A percentile compares a stretch with the other conserved stretches of the same genome.
These are phyloP conservation scores for Euphorbia schlechtendalii DNA, from an alignment of 441 rosid species.

Conservation along the genomic window DNA sequence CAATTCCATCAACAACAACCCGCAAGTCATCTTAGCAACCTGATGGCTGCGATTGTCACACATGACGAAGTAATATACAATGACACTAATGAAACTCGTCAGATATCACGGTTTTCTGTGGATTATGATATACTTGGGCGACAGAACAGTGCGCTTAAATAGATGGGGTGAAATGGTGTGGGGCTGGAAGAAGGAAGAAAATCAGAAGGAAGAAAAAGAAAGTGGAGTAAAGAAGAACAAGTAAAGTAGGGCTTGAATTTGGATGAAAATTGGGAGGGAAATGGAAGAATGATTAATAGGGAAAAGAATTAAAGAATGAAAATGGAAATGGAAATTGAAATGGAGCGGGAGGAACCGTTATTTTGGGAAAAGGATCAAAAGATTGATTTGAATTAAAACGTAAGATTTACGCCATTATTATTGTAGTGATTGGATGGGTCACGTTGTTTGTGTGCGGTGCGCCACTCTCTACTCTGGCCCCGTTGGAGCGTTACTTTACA, in stretches of 20 bases:
- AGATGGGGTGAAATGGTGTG: neutral
- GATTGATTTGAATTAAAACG: too few relatives aligned
- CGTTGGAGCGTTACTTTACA: too few relatives aligned
- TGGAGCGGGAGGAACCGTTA: conserved; percentile 41
- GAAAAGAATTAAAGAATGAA: too few relatives aligned
- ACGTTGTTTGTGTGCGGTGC: too few relatives aligned
- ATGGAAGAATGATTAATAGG: neutral
- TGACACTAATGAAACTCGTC: neutral
- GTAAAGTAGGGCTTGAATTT: conserved; percentile 36
- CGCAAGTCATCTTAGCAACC: conserved; percentile 47
- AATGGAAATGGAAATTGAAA: conserved; percentile 19
- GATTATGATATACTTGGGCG: neutral
- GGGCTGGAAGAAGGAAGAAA: neutral
- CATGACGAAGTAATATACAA: conserved; percentile 8
- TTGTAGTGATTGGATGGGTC: too few relatives aligned
- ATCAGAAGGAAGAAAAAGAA: neutral
- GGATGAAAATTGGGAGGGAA: conserved; percentile 21
- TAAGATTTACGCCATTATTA: too few relatives aligned
- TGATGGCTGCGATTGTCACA: conserved; percentile 21
- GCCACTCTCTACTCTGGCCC: too few relatives aligned
- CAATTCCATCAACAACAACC: conserved; percentile 44
- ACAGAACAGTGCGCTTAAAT: neutral
- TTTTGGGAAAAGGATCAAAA: conserved; percentile 6
- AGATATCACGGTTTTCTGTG: neutral
- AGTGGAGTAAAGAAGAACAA: neutral